Evolutionary conservation across 2,329 filamentous ascomycete genomes (phyloP).

Genomic region (Colletotrichum spaethianum): DNA sequence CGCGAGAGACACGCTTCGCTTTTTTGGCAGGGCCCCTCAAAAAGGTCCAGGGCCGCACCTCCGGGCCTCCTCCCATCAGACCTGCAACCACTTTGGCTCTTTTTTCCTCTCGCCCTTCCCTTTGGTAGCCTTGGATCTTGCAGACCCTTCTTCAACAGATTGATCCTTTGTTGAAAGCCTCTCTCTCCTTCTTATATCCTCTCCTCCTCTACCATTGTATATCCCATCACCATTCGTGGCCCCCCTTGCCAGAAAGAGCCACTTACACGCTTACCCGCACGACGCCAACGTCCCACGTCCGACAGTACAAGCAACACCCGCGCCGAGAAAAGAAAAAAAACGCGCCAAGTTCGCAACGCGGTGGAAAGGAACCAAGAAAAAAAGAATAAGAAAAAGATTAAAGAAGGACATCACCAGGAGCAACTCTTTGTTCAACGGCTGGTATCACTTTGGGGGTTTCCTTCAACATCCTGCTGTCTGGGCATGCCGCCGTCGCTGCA

Average conservation of each 20-base stretch:
- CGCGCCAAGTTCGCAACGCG: constrained; percentile 34
- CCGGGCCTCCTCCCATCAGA: constrained; percentile 46
- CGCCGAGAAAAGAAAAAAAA: constrained; percentile 31
- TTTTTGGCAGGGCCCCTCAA: constrained; percentile 43
- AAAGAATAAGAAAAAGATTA: not conserved
- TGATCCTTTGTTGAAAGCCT: constrained; percentile 11
- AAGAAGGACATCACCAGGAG: not conserved
- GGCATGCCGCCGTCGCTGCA: constrained; percentile 37
- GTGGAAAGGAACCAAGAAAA: constrained; percentile 14
- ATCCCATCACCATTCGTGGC: constrained; percentile 9
- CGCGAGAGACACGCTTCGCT: constrained; percentile 25
- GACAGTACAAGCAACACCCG: constrained; percentile 30
- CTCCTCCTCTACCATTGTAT: not conserved
- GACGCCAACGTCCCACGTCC: constrained; percentile 38
- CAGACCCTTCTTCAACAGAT: constrained; percentile 15
- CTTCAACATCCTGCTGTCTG: constrained; percentile 13
- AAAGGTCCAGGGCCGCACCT: constrained; percentile 48
- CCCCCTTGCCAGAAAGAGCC: constrained; percentile 16
- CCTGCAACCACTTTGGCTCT: constrained; percentile 43
- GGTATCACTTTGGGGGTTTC: not conserved
- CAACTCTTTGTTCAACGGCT: not conserved
- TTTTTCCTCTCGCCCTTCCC: constrained; percentile 22
- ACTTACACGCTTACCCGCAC: constrained; percentile 40
- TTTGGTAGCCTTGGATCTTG: constrained; percentile 6
- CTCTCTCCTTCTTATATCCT: constrained; percentile 16